phyloP scores from a whole-genome alignment of 345 rosid species.

The Erodium maritimum region DNA sequence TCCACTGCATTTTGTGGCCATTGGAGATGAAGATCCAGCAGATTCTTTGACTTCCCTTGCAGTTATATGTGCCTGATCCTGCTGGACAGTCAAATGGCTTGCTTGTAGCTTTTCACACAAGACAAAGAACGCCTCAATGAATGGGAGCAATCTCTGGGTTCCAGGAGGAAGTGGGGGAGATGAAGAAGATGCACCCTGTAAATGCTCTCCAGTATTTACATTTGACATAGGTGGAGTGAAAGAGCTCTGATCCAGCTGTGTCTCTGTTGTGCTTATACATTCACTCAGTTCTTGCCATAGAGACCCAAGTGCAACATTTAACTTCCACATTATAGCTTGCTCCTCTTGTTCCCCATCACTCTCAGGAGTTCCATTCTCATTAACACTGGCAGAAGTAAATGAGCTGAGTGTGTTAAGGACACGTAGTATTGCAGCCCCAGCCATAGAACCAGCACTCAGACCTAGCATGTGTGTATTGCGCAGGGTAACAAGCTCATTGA shows the following conservation, averaged over 20 bases:
- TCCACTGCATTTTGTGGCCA: slow-evolving; percentile 20
- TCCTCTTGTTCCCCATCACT: slow-evolving; percentile 53
- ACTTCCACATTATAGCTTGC: slow-evolving; percentile 57
- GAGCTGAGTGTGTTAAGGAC: slow-evolving; percentile 81
- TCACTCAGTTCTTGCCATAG: slow-evolving; percentile 88
- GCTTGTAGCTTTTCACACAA: slow-evolving; percentile 84
- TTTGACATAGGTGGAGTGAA: slow-evolving; percentile 27
- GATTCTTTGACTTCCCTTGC: slow-evolving; percentile 86
- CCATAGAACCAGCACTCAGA: slow-evolving; percentile 81
- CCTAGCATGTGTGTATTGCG: slow-evolving; percentile 72
- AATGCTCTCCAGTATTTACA: slow-evolving; percentile 44
- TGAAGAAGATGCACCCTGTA: slow-evolving; percentile 45
- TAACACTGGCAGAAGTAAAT: slow-evolving; percentile 31
- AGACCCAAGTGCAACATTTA: slow-evolving; percentile 67
- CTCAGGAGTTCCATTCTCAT: slow-evolving; percentile 25
- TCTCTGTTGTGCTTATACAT: slow-evolving; percentile 75
- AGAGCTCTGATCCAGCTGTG: slow-evolving; percentile 62
- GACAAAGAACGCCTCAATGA: slow-evolving; percentile 93
- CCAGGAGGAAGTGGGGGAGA: slow-evolving; percentile 73
- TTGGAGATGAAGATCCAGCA: slow-evolving; percentile 36
- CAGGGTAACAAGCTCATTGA: slow-evolving; percentile 60
- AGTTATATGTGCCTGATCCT: slow-evolving; percentile 54
- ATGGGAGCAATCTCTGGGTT: slow-evolving; percentile 84
- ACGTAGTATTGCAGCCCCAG: slow-evolving; percentile 82
- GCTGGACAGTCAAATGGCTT: slow-evolving; percentile 37